A percentile compares a stretch with the other conserved stretches of the same genome.
Conservation (phyloP, 805 yeast species). For the Lipomyces orientalis region DNA sequence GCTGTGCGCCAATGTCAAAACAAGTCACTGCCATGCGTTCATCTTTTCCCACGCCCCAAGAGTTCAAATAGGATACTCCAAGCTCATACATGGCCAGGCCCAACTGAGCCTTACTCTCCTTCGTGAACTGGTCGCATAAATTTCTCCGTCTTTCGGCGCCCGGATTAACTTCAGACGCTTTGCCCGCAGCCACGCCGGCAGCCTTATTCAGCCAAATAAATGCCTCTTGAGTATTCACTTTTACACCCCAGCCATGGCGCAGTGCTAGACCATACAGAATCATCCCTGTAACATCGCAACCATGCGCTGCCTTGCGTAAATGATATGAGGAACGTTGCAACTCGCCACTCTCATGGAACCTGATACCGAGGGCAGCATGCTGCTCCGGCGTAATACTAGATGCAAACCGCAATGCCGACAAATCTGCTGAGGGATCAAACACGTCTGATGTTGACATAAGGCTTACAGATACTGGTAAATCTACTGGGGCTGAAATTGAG, state of each 20-base stretch:
- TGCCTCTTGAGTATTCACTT: conserved; percentile 59
- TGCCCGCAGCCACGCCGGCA: conserved; percentile 36
- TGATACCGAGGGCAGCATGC: conserved; percentile 40
- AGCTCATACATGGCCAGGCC: conserved; percentile 60
- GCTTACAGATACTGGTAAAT: background rate
- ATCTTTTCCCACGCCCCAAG: conserved; percentile 61
- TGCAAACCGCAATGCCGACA: conserved; percentile 13
- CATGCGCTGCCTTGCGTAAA: conserved; percentile 64
- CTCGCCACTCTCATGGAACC: conserved; percentile 60
- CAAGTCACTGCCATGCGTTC: conserved; percentile 63
- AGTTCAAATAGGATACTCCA: conserved; percentile 62
- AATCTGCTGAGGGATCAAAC: background rate
- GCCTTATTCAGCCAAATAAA: conserved; percentile 66
- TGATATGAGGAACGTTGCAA: conserved; percentile 73
- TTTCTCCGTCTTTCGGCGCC: background rate
- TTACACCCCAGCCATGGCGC: conserved; percentile 70
- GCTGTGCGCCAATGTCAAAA: conserved; percentile 66
- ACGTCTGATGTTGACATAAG: conserved; percentile 3
- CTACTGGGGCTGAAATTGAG: background rate
- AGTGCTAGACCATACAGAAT: conserved; percentile 70
- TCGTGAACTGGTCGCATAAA: background rate
- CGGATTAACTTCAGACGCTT: background rate
- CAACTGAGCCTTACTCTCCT: conserved; percentile 37
- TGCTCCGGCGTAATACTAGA: conserved; percentile 16
- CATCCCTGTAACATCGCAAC: conserved; percentile 71